Evolutionary conservation across 2,329 filamentous ascomycete genomes (phyloP).

Genomic region (Bertia moriformis): DNA sequence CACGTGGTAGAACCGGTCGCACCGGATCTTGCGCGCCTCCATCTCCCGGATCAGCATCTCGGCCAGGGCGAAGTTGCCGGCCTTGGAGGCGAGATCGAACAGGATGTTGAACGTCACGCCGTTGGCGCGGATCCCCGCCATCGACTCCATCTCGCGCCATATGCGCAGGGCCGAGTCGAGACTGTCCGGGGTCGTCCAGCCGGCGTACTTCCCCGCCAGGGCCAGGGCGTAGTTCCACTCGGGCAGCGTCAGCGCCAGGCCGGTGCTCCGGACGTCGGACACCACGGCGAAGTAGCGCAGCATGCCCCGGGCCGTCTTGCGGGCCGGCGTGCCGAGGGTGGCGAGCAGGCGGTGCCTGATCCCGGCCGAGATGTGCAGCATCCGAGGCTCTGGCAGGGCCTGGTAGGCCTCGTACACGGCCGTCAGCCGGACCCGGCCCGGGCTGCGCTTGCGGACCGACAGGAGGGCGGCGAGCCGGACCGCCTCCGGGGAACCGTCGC

Average conservation of each 20-base stretch:
- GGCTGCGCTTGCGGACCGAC: conserved; percentile 23
- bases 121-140: conserved; percentile 48
- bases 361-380: conserved; percentile 29
- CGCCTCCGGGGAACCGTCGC: conserved; percentile 15
- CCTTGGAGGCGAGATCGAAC: conserved; percentile 75
- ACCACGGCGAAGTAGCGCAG: conserved; percentile 71
- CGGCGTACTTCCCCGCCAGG: conserved; percentile 61
- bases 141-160: conserved; percentile 81
- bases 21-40: conserved; percentile 47
- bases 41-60: conserved; percentile 79
- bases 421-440: conserved; percentile 22
- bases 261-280: conserved; percentile 66
- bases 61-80: conserved; percentile 69
- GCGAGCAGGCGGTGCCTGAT: conserved; percentile 52
- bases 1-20: conserved; percentile 69
- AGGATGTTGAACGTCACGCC: conserved; percentile 85
- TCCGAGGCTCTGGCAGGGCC: conserved; percentile 33
- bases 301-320: conserved; percentile 47
- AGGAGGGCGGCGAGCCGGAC: conserved; percentile 25
- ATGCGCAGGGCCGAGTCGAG: conserved; percentile 57
- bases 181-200: conserved; percentile 39
- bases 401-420: conserved; percentile 32
- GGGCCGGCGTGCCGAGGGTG: conserved; percentile 49
- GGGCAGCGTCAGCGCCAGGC: conserved; percentile 47
- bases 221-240: conserved; percentile 80